Conservation (phyloP, 306 rosid species). For the Sindora glabra region DNA sequence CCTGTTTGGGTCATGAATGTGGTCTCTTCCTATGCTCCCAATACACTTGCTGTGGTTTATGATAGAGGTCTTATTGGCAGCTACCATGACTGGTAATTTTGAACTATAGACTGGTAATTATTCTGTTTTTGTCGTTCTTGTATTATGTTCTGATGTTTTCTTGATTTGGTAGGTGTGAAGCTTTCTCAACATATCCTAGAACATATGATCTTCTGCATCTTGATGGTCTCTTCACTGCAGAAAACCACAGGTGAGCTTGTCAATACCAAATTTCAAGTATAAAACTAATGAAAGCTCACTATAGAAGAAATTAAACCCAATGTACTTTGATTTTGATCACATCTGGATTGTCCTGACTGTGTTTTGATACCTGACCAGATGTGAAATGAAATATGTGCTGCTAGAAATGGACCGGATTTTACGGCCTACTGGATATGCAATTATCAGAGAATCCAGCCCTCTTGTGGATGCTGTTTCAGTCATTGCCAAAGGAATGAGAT, state of each 20-base stretch:
- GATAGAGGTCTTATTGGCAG: conserved; percentile 95
- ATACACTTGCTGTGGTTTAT: conserved; percentile 74
- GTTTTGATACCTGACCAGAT: conserved; percentile 39
- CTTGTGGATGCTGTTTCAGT: conserved; percentile 64
- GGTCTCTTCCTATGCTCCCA: conserved; percentile 72
- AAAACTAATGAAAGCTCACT: too few relatives aligned
- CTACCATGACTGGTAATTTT: conserved; percentile 79
- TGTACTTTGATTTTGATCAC: not conserved
- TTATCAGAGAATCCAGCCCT: conserved; percentile 72
- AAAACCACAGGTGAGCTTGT: conserved; percentile 84
- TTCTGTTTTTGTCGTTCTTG: not conserved
- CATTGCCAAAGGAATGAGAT: conserved; percentile 64
- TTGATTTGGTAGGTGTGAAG: conserved; percentile 75
- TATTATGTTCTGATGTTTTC: conserved; percentile 13
- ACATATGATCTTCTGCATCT: conserved; percentile 95
- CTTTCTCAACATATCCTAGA: conserved; percentile 94
- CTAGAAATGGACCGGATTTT: conserved; percentile 93
- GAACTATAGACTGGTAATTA: not conserved
- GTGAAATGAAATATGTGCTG: conserved; percentile 83
- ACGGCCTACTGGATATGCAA: conserved; percentile 63
- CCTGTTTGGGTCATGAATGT: conserved; percentile 99
- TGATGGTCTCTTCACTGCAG: conserved; percentile 84
- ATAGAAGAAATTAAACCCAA: too few relatives aligned
- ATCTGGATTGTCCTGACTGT: conserved; percentile 16
- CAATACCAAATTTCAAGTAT: too few relatives aligned